A percentile compares a stretch with the other conserved stretches of the same genome.
These are phyloP conservation scores for Dictyostelium capitatum DNA, from an alignment of 78 protist species.

Conservation along the genomic window DNA sequence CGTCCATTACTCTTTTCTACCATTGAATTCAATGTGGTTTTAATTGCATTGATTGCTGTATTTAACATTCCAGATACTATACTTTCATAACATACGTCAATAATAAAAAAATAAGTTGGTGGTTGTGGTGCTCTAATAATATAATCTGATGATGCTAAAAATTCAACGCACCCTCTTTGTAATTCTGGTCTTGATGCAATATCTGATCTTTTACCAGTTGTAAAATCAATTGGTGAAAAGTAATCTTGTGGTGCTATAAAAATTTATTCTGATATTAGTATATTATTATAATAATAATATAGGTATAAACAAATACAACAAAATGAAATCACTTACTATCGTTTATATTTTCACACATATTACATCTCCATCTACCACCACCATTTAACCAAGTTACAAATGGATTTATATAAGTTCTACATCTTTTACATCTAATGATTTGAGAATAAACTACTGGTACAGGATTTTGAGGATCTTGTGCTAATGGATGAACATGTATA, in stretches of 20 bases:
- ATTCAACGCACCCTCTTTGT: slow-evolving; percentile 85
- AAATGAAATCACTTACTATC: slow-evolving; percentile 76
- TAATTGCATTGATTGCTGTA: slow-evolving; percentile 75
- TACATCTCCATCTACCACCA: slow-evolving; percentile 91
- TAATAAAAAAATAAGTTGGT: slow-evolving; percentile 87
- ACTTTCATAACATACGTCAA: slow-evolving; percentile 89
- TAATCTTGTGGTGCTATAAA: slow-evolving; percentile 83
- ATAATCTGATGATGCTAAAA: slow-evolving; percentile 89
- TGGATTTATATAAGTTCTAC: slow-evolving; percentile 92
- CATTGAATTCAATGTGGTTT: slow-evolving; percentile 43
- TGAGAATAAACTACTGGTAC: slow-evolving; percentile 69
- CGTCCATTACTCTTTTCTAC: slow-evolving; percentile 60
- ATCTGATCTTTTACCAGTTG: slow-evolving; percentile 87
- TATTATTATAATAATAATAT: neutral
- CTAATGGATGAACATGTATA: slow-evolving; percentile 71
- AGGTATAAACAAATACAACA: neutral
- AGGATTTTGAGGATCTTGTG: slow-evolving; percentile 47
- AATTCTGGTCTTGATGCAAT: slow-evolving; percentile 79
- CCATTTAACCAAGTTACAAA: slow-evolving; percentile 84
- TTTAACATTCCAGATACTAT: slow-evolving; percentile 82
- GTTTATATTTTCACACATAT: slow-evolving; percentile 83
- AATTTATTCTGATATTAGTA: too few relatives aligned
- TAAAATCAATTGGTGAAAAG: slow-evolving; percentile 76
- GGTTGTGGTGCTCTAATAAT: slow-evolving; percentile 91
- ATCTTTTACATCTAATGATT: slow-evolving; percentile 87